Evolutionary conservation across 257 asterid genomes (phyloP), one percentile per base, ranked within the genome.

Genomic region (Solanum chiquidenum): DNA sequence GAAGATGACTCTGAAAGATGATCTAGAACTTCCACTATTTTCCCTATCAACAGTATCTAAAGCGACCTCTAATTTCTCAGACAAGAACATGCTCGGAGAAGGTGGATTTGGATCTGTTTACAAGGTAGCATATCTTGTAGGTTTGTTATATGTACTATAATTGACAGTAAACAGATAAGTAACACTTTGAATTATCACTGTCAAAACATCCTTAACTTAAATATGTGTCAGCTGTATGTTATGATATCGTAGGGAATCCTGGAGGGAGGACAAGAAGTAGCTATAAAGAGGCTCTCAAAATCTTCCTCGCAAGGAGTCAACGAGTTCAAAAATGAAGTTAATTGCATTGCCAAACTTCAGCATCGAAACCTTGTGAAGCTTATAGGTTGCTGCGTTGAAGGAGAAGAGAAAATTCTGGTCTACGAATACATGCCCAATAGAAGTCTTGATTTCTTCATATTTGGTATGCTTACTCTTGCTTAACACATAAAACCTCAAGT

Each of bases 271-370:
- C 88, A 86, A 66, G 87, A 88, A 89, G 71, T 91, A 25, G 92
- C 93, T 12, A 90, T 91, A 31, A 91, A 91, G 85, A 88, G 93
- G 31, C 83, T 91, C n/a, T 89, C 93, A 27, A 86, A 55, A 82
- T 44, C 89, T 85, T 91, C 92, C 4, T 71, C 20, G 9, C 93
- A 91, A 89, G 93, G 93, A 55, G 86, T 66, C 4, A 89, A 88
- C 1, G 90, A 89, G 89, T 91, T 91, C 89, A 91, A 83, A 87
- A 91, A 88, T 66, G 93, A 91, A 84, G 90, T 89, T 31, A 34
- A 62, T 44, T 79, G 84, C 3, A 79, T 79, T n/a, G 84, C 64
- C 64, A 44, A 79, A 42, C 84, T 79, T 14, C 64, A 44, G 25
- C 84, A 79, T 79, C 25, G 84, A 79, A 79, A 79, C 35, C 84